A percentile compares a stretch with the other conserved stretches of the same genome.
These are phyloP conservation scores for Exophiala spinifera DNA, from an alignment of 2,329 filamentous ascomycete species.

Conservation along the genomic window DNA sequence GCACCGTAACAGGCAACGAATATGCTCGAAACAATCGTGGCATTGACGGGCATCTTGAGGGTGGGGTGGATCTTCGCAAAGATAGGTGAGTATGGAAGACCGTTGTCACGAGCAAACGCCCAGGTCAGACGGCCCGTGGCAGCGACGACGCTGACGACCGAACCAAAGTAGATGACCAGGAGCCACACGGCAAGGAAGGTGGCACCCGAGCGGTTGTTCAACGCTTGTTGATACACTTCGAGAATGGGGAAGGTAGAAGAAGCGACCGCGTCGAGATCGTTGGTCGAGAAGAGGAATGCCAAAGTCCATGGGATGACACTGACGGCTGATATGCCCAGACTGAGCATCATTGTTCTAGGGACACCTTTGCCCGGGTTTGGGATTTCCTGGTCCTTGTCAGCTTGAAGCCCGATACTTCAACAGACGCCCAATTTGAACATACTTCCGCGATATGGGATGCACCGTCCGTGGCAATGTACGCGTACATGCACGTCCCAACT, in stretches of 20 bases:
- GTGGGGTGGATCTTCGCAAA: constrained; percentile 36
- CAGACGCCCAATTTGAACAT: constrained; percentile 1
- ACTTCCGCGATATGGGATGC: constrained; percentile 31
- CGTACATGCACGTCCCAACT: constrained; percentile 31
- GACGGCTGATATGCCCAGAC: constrained; percentile 23
- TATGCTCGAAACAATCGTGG: constrained; percentile 35
- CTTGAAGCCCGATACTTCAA: not conserved
- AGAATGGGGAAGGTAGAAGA: constrained; percentile 25
- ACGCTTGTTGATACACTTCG: constrained; percentile 26
- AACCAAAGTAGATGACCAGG: constrained; percentile 43
- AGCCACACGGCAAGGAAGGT: constrained; percentile 26
- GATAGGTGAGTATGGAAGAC: constrained; percentile 43
- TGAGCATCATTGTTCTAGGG: constrained; percentile 28
- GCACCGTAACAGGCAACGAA: constrained; percentile 37
- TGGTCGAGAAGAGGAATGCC: constrained; percentile 26
- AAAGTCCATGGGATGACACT: constrained; percentile 26
- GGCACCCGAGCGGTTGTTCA: constrained; percentile 15
- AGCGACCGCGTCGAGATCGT: constrained; percentile 23
- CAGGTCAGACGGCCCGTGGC: constrained; percentile 52
- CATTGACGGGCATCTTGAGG: constrained; percentile 38
- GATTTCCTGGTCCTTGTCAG: constrained; percentile 21
- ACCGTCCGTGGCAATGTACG: constrained; percentile 29
- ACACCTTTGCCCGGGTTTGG: constrained; percentile 26
- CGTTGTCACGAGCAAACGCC: constrained; percentile 52
- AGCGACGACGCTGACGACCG: constrained; percentile 47